Percentiles rank a stretch among this genome's conserved stretches.
Evolutionary conservation across 768 basidiomycete species (phyloP).

Genomic region (Daedaleopsis sinensis): DNA sequence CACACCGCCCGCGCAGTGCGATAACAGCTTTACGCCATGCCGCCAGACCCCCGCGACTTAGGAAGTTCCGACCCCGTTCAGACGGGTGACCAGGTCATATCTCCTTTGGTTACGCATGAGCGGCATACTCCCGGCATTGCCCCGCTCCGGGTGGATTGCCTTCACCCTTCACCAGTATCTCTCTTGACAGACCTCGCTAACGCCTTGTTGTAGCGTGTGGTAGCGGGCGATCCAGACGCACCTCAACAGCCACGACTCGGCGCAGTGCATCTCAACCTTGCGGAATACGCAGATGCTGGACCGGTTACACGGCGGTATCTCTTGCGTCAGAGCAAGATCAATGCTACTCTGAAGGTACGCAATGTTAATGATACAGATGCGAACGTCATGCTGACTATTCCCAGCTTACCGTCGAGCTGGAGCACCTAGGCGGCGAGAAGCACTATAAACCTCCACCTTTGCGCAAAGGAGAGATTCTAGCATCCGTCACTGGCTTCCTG

Average conservation of each 20-base stretch:
- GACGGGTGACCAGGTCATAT: too few relatives aligned
- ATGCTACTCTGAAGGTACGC: constrained; percentile 72
- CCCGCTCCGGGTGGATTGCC: too few relatives aligned
- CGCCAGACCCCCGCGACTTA: not conserved
- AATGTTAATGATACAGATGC: too few relatives aligned
- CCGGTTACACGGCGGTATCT: constrained; percentile 66
- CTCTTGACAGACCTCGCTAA: too few relatives aligned
- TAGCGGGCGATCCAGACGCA: constrained; percentile 55
- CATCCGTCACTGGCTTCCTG: constrained; percentile 64
- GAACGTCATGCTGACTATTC: not conserved
- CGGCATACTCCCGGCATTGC: not conserved
- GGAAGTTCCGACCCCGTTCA: not conserved
- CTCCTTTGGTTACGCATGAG: not conserved
- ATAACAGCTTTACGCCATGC: constrained; percentile 5
- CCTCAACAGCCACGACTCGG: constrained; percentile 67
- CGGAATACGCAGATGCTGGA: constrained; percentile 69
- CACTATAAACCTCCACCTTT: constrained; percentile 67
- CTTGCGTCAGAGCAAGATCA: constrained; percentile 73
- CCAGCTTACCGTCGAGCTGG: constrained; percentile 63
- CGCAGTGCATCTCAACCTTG: constrained; percentile 67
- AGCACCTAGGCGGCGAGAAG: constrained; percentile 55
- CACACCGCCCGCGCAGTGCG: constrained; percentile 1
- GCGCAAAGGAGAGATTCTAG: constrained; percentile 72
- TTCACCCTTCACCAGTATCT: not conserved
- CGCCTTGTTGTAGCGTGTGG: constrained; percentile 48